Conservation (phyloP, 164 flowering plant species). For the Vitis riparia region DNA sequence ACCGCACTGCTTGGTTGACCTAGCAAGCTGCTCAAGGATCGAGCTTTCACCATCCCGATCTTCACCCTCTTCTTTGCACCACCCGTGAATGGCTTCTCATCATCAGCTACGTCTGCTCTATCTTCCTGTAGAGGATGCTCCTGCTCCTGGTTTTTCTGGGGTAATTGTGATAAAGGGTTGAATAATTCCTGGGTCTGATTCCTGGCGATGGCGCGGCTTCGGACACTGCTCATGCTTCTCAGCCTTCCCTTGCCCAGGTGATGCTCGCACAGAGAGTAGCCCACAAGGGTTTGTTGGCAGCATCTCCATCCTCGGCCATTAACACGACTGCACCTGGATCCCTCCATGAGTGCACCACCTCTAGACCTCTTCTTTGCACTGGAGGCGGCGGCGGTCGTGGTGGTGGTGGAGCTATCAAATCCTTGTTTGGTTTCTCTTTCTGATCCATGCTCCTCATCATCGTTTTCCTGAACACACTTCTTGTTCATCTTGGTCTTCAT, state of each 20-base stretch:
- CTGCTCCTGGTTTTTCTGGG: background rate
- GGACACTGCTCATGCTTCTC: conserved; percentile 52
- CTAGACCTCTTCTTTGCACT: conserved; percentile 27
- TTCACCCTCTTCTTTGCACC: conserved; percentile 41
- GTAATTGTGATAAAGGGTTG: background rate
- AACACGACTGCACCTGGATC: conserved; percentile 86
- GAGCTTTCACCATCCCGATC: conserved; percentile 76
- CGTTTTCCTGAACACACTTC: conserved; percentile 16
- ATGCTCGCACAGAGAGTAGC: conserved; percentile 89
- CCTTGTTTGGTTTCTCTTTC: background rate
- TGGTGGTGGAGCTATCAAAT: background rate
- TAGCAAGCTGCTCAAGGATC: conserved; percentile 72
- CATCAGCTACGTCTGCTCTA: conserved; percentile 10
- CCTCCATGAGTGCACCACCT: conserved; percentile 53
- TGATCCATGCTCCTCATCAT: conserved; percentile 2
- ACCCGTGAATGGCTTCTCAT: conserved; percentile 16
- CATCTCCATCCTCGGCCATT: conserved; percentile 95
- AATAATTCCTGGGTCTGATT: background rate
- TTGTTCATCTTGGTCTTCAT: conserved; percentile 32
- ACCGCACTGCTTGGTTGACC: conserved; percentile 33
- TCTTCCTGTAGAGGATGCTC: conserved; percentile 1
- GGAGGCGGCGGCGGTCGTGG: too few relatives aligned
- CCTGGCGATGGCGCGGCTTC: conserved; percentile 20
- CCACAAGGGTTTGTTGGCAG: conserved; percentile 78
- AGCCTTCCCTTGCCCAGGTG: conserved; percentile 84